A percentile compares a stretch with the other conserved stretches of the same genome.
Evolutionary conservation across 306 rosid species (phyloP).

Genomic region (Pueraria montana): DNA sequence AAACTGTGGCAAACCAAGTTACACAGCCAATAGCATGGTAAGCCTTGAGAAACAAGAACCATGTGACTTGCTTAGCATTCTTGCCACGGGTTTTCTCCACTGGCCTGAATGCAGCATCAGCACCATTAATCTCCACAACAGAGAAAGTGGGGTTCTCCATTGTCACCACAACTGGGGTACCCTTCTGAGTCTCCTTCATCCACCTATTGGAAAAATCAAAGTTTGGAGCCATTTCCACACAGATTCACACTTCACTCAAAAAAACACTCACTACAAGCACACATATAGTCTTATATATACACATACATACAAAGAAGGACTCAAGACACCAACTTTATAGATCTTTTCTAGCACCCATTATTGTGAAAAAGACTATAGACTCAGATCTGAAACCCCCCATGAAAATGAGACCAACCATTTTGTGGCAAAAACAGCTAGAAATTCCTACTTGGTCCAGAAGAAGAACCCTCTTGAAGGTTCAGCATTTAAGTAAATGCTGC

Average conservation of each 20-base stretch:
- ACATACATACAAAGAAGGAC: constrained; percentile 16
- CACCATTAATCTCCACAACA: constrained; percentile 73
- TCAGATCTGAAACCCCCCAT: constrained; percentile 62
- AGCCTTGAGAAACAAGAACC: constrained; percentile 84
- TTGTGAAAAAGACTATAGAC: background rate
- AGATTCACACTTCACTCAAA: constrained; percentile 9
- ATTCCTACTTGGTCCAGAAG: constrained; percentile 1
- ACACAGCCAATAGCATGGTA: constrained; percentile 71
- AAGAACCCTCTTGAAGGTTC: constrained; percentile 48
- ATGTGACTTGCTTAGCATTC: constrained; percentile 79
- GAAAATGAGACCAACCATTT: constrained; percentile 29
- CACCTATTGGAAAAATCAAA: constrained; percentile 70
- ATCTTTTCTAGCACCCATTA: constrained; percentile 20
- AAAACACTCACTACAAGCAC: background rate
- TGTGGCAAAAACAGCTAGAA: constrained; percentile 36
- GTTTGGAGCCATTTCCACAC: constrained; percentile 68
- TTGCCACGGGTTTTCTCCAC: constrained; percentile 70
- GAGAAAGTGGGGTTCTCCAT: constrained; percentile 82
- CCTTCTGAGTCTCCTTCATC: constrained; percentile 62
- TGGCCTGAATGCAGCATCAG: constrained; percentile 79
- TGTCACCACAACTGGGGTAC: constrained; percentile 77
- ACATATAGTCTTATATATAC: background rate
- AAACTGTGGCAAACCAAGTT: constrained; percentile 62
- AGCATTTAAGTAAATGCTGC: constrained; percentile 53
- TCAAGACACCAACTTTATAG: constrained; percentile 38